Percentiles rank a stretch among this genome's conserved stretches.
Evolutionary conservation across 192 early-diverging fungal genomes (phyloP).

Genomic region (Coemansia sp.): DNA sequence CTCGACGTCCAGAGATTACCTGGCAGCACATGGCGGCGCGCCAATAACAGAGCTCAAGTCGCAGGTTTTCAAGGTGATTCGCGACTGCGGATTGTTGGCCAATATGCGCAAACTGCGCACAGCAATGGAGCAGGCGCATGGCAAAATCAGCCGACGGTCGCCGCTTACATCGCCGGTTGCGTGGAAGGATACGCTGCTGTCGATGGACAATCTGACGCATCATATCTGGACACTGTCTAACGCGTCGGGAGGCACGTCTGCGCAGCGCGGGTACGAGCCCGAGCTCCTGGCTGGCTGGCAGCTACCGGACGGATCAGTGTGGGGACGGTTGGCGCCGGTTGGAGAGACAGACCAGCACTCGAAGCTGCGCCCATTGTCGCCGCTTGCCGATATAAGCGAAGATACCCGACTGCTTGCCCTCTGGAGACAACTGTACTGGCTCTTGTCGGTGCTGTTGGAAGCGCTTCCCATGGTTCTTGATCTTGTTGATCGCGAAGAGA

Average conservation of each 20-base stretch:
- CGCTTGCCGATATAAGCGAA: neutral
- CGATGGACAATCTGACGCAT: slow-evolving; percentile 12
- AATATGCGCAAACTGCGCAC: slow-evolving; percentile 8
- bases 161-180: neutral
- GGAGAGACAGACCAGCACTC: neutral
- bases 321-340: slow-evolving; percentile 13
- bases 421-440: slow-evolving; percentile 32
- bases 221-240: slow-evolving; percentile 20
- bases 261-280: slow-evolving; percentile 16
- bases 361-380: neutral
- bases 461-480: slow-evolving; percentile 25
- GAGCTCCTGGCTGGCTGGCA: slow-evolving; percentile 42
- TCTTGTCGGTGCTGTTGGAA: slow-evolving; percentile 22
- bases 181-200: slow-evolving; percentile 14
- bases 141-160: slow-evolving; percentile 9
- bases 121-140: slow-evolving; percentile 19
- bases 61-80: slow-evolving; percentile 21
- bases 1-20: slow-evolving; percentile 16
- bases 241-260: slow-evolving; percentile 1
- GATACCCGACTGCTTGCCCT: slow-evolving; percentile 9
- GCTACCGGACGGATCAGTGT: slow-evolving; percentile 46
- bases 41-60: slow-evolving; percentile 16
- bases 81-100: slow-evolving; percentile 18
- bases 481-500: slow-evolving; percentile 6
- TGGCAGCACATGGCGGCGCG: slow-evolving; percentile 3